Evolutionary conservation across 176 grass and related monocot genomes (phyloP).

Genomic region (Zoysia pacifica): DNA sequence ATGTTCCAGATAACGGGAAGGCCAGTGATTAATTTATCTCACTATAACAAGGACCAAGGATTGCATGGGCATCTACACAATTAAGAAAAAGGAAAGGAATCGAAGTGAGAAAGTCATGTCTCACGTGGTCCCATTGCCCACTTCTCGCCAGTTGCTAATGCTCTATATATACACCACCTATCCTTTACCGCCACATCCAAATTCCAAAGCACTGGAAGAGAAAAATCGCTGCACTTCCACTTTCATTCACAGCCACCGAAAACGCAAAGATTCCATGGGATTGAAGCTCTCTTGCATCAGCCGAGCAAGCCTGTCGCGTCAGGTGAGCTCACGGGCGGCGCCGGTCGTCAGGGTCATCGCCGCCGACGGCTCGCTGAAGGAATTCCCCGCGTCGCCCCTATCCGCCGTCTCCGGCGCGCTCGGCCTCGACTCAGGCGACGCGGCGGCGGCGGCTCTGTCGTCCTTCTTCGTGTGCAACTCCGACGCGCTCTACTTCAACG

Average conservation of each 20-base stretch:
- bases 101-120: not conserved
- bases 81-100: not conserved
- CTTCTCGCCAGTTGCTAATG: not conserved
- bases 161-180: conserved; percentile 14
- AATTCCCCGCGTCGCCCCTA: conserved; percentile 4
- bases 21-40: not conserved
- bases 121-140: not conserved
- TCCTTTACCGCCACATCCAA: not conserved
- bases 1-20: too few relatives aligned
- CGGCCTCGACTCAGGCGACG: not conserved
- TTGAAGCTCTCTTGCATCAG: conserved; percentile 47
- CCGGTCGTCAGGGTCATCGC: conserved; percentile 45
- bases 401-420: conserved; percentile 42
- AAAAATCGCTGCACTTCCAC: conserved; percentile 3
- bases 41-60: not conserved
- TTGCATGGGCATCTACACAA: not conserved
- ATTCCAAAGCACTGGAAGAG: not conserved
- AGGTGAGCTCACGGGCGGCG: not conserved
- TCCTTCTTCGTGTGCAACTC: conserved; percentile 63
- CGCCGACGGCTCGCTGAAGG: conserved; percentile 58
- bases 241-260: not conserved
- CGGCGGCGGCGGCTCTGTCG: not conserved
- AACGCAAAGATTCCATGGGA: conserved; percentile 45
- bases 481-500: conserved; percentile 65
- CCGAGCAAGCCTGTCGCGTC: not conserved